Percentiles rank a stretch among this genome's conserved stretches.
Conservation (phyloP, 345 rosid species). For the Dipteronia sinensis region DNA sequence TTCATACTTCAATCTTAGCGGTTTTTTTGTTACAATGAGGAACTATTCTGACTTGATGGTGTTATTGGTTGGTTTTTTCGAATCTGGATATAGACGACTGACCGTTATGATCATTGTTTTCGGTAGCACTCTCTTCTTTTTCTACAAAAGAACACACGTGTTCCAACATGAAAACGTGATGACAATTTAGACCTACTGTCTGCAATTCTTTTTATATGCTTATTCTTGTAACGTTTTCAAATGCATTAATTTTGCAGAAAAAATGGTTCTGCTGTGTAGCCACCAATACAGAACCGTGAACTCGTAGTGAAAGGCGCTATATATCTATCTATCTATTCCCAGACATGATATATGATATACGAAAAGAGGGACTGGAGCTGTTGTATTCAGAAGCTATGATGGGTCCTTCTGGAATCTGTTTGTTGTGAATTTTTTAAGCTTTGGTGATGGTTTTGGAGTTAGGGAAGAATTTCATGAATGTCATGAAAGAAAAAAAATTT, state of each 20-base stretch:
- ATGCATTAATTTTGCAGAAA: constrained; percentile 35
- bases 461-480: constrained; percentile 12
- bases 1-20: not conserved
- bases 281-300: constrained; percentile 32
- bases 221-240: constrained; percentile 10
- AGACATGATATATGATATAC: constrained; percentile 27
- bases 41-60: not conserved
- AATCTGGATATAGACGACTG: not conserved
- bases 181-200: not conserved
- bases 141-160: not conserved
- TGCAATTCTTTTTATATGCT: not conserved
- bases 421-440: constrained; percentile 23
- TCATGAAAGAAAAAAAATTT: constrained; percentile 18
- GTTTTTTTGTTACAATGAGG: not conserved
- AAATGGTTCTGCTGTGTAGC: constrained; percentile 56
- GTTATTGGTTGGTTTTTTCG: not conserved
- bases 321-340: constrained; percentile 6
- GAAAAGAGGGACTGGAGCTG: constrained; percentile 43
- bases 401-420: constrained; percentile 38
- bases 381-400: constrained; percentile 40
- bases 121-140: not conserved
- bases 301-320: constrained; percentile 6
- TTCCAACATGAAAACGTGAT: not conserved
- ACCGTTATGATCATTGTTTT: not conserved
- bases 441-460: constrained; percentile 27